Evolutionary conservation across 805 yeast species (phyloP).

Genomic region (Diddensiella transvaalensis): DNA sequence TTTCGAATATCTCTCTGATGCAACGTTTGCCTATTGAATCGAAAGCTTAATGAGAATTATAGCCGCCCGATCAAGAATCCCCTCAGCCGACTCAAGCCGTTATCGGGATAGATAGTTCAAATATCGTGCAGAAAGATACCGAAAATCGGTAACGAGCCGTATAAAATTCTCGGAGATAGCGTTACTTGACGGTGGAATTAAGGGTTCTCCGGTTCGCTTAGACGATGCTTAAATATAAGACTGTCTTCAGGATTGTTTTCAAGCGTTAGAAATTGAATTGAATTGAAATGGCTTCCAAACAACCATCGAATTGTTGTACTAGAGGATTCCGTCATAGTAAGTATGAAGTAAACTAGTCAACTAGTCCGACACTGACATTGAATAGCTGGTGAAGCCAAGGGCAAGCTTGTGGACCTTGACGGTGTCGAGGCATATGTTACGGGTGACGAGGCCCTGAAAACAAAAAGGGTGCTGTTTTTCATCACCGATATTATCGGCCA

Average conservation of each 20-base stretch:
- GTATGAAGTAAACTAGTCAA: background rate
- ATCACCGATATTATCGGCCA: slow-evolving; percentile 68
- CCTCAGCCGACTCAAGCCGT: too few species aligned
- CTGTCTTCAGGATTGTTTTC: background rate
- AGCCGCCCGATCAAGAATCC: too few species aligned
- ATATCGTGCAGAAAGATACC: too few species aligned
- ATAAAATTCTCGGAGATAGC: too few species aligned
- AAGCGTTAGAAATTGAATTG: background rate
- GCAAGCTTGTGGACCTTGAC: slow-evolving; percentile 24
- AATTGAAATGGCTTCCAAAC: slow-evolving; percentile 10
- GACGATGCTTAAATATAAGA: too few species aligned
- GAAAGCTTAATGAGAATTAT: too few species aligned
- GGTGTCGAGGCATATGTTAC: slow-evolving; percentile 44
- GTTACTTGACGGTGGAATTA: too few species aligned
- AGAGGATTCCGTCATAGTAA: slow-evolving; percentile 12
- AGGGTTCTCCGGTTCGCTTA: too few species aligned
- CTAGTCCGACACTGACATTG: background rate
- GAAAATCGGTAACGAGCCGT: too few species aligned
- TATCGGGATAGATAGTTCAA: too few species aligned
- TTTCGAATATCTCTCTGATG: too few species aligned
- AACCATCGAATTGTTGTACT: slow-evolving; percentile 13
- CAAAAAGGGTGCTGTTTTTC: slow-evolving; percentile 53
- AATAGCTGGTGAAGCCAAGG: slow-evolving; percentile 28
- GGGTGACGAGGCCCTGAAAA: slow-evolving; percentile 42
- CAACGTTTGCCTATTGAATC: too few species aligned